Conservation (phyloP, 352 stramenopile genomes). For the Globisporangium barbulae region DNA sequence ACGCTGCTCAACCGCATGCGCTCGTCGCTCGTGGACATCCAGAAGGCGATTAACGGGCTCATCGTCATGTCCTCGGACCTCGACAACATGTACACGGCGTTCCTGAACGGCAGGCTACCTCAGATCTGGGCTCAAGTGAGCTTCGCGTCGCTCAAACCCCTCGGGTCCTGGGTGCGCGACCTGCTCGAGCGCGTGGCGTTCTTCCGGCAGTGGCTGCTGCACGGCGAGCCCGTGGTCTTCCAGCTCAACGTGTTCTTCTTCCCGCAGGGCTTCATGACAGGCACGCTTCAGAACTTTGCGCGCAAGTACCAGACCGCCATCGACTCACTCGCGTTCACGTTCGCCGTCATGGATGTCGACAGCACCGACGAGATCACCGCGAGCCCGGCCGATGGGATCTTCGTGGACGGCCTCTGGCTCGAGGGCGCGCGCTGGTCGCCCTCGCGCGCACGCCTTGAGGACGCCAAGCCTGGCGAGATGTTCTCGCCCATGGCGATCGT, state of each 20-base stretch:
- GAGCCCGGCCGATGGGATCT: conserved; percentile 90
- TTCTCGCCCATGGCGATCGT: conserved; percentile 89
- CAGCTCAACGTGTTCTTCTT: conserved; percentile 95
- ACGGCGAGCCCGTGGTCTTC: conserved; percentile 91
- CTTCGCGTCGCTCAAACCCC: conserved; percentile 92
- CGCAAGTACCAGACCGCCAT: conserved; percentile 94
- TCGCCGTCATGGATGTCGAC: conserved; percentile 72
- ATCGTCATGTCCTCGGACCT: conserved; percentile 95
- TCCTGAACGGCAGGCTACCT: conserved; percentile 91
- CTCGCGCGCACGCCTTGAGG: conserved; percentile 58
- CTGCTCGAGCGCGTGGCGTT: conserved; percentile 88
- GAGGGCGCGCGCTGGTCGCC: conserved; percentile 88
- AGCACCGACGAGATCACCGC: conserved; percentile 44
- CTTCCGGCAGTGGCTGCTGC: conserved; percentile 87
- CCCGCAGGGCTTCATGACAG: conserved; percentile 95
- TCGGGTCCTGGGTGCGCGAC: conserved; percentile 92
- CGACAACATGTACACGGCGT: conserved; percentile 95
- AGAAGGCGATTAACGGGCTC: conserved; percentile 78
- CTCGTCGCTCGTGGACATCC: conserved; percentile 74
- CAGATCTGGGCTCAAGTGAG: conserved; percentile 85
- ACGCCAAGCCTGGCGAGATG: conserved; percentile 90
- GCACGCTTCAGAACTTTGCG: conserved; percentile 93
- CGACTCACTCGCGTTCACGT: conserved; percentile 92
- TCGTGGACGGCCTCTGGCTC: conserved; percentile 88
- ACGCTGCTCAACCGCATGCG: conserved; percentile 83